Conservation (phyloP, 1,284 basidiomycete species). For the Fistulinella cinereoalba region DNA sequence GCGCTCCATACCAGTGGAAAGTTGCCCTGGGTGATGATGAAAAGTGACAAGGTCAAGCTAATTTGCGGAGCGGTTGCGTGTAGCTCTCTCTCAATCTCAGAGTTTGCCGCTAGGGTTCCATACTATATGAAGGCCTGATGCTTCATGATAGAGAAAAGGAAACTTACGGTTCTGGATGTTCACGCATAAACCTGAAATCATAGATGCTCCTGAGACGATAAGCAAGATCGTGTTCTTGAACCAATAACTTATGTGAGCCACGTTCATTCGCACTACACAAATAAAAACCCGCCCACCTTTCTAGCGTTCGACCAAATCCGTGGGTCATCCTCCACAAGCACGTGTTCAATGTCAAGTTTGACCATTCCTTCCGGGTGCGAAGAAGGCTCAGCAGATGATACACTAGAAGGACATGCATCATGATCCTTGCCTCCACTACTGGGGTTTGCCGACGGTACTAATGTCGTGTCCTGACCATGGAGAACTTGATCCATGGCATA, state of each 20-base stretch:
- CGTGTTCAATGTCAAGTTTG: neutral
- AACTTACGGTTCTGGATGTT: constrained; percentile 68
- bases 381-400: no score
- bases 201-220: constrained; percentile 61
- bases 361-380: no score
- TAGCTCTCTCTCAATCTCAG: constrained; percentile 66
- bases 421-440: no score
- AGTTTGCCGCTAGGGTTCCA: constrained; percentile 65
- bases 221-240: no score
- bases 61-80: constrained; percentile 67
- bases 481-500: no score
- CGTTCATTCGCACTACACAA: no score
- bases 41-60: constrained; percentile 72
- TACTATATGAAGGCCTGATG: neutral
- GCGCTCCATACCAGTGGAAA: constrained; percentile 71
- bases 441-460: no score
- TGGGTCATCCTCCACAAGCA: constrained; percentile 70
- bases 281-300: constrained; percentile 46
- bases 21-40: constrained; percentile 75
- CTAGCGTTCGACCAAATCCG: constrained; percentile 64
- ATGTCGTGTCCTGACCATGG: no score
- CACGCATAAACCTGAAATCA: constrained; percentile 67
- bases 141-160: neutral
- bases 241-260: no score
- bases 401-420: no score